Conservation (phyloP, 73 alveolate genomes). For the Breviolum minutum region DNA sequence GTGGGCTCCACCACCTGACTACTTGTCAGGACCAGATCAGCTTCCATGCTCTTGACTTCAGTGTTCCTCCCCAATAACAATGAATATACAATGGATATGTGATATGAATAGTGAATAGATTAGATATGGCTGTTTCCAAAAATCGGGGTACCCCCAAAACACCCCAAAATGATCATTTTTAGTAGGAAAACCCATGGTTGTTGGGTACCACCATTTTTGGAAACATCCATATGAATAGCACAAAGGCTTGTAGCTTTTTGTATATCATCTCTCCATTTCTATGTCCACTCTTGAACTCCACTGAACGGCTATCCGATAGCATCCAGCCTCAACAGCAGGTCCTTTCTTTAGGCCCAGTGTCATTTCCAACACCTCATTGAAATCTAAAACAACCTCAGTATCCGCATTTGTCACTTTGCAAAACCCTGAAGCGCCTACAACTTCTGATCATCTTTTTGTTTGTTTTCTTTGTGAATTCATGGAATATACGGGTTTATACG, state of each 20-base stretch:
- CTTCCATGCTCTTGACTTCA: neutral
- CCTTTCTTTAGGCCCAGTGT: neutral
- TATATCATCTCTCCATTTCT: too few relatives aligned
- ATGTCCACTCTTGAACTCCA: neutral
- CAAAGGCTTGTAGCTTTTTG: neutral
- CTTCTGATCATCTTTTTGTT: neutral
- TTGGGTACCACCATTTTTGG: too few relatives aligned
- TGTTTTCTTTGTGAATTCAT: neutral
- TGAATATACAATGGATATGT: neutral
- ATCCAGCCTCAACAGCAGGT: neutral
- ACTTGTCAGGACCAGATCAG: too few relatives aligned
- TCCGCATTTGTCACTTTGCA: neutral
- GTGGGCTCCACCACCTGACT: neutral
- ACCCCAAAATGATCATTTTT: too few relatives aligned
- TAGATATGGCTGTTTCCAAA: neutral
- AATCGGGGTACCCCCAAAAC: too few relatives aligned
- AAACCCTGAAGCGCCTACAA: too few relatives aligned
- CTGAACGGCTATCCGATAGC: neutral
- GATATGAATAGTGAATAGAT: neutral
- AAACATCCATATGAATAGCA: neutral
- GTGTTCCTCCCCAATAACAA: too few relatives aligned
- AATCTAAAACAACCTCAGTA: neutral
- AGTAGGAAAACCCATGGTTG: too few relatives aligned
- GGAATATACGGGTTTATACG: too few relatives aligned
- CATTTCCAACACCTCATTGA: neutral